Base-by-base conservation (phyloP, 2,329 filamentous ascomycete species). In the Pseudopyrenochaeta lycopersici region DNA sequence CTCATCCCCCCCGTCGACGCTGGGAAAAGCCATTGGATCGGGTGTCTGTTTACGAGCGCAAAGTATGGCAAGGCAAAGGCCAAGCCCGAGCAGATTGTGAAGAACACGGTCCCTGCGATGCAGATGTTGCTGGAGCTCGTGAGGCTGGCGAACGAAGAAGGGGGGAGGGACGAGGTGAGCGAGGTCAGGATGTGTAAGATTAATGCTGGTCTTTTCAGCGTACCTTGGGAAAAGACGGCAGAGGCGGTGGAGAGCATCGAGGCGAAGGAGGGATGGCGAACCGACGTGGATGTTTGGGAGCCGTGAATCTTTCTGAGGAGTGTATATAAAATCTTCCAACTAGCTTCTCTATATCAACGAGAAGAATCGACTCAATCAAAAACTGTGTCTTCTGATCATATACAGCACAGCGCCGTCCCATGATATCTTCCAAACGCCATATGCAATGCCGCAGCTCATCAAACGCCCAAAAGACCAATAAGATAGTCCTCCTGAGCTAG, bases 31-130 rank as follows among this genome's bases (percentile, higher is more conserved):
- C 82, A 85, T 49, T 88, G 82, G 79, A 79, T 88, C 21, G 81
- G 82, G 0, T 88, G 85, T 58, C 68, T 88, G 0, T 87, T 87
- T 58, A 88, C 85, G 0, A 85, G 82, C 2, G 65, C 71, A 2
- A 71, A 72, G 2, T 83, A 79, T 52, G 85, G 85, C 0, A 73
- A 68, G 36, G 67, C 55, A 5, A 80, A 76, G 21, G 81, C 82
- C 50, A 53, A 73, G 0, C 73, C 75, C 1, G 65, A 71, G 0
- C 61, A 68, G 12, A 85, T 88, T 32, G 46, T 87, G 10, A 61
- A 60, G 3, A 80, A 81, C 23, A 87, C 85, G 0, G 66, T 61
- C 14, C 64, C 71, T 2, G 82, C 85, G 1, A 72, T 88, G 55
- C 62, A 68, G 44, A 77, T 84, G 67, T 62, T 87, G 62, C 68